phyloP scores from a whole-genome alignment of 305 asterid genomes.

The Solanum aculeatissimum region DNA sequence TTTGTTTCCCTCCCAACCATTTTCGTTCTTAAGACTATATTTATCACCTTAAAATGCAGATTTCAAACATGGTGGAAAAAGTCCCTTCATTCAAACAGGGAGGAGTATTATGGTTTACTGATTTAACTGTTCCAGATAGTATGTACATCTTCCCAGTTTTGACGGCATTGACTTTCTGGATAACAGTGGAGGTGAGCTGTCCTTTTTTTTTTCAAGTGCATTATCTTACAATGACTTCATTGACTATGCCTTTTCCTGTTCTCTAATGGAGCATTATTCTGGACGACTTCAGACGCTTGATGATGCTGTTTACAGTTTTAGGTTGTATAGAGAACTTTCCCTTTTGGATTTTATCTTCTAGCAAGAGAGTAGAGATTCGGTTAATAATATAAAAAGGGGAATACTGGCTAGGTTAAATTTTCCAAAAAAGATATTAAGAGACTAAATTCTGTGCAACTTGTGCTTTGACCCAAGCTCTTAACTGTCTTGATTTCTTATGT shows the following conservation, averaged over 20 bases:
- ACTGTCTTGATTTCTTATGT: background rate
- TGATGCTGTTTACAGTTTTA: background rate
- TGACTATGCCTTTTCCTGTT: background rate
- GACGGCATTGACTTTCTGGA: slow-evolving; percentile 82
- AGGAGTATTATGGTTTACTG: slow-evolving; percentile 84
- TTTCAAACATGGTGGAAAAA: slow-evolving; percentile 70
- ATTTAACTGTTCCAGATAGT: slow-evolving; percentile 79
- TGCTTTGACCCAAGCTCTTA: background rate
- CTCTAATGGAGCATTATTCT: background rate
- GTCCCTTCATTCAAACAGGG: slow-evolving; percentile 93
- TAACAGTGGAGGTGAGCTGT: slow-evolving; percentile 76
- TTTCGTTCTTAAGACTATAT: background rate
- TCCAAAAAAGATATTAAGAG: background rate
- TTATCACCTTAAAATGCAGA: slow-evolving; percentile 23
- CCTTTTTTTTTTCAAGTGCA: background rate
- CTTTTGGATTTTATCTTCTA: background rate
- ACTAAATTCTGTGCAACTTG: background rate
- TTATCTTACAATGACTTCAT: background rate
- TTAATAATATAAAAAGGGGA: background rate
- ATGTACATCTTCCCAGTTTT: slow-evolving; percentile 64
- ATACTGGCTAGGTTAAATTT: background rate
- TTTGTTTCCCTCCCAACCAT: background rate
- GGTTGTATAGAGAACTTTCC: background rate
- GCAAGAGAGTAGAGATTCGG: background rate
- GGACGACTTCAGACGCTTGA: background rate